A percentile compares a stretch with the other conserved stretches of the same genome.
phyloP scores from a whole-genome alignment of 495 filamentous ascomycete genomes.

The Clavariopsis aquatica region DNA sequence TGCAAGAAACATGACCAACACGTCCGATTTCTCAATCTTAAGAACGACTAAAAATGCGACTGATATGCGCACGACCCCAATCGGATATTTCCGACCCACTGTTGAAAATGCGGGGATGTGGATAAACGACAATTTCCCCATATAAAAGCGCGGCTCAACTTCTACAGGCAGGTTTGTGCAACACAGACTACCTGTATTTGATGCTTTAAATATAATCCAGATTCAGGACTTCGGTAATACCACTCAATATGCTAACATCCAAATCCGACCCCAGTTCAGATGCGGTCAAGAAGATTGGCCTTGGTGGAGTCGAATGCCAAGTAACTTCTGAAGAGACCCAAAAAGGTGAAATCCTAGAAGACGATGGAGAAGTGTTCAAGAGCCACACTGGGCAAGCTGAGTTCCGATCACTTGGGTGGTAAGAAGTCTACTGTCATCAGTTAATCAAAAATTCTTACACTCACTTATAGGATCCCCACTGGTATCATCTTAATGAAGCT shows the following conservation, averaged over 20 bases:
- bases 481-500: background rate
- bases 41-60: background rate
- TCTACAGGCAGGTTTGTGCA: background rate
- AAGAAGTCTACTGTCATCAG: background rate
- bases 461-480: background rate
- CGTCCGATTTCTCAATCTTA: background rate
- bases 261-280: background rate
- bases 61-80: background rate
- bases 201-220: too few species aligned
- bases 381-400: background rate
- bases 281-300: background rate
- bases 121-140: background rate
- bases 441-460: background rate
- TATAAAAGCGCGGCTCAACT: background rate
- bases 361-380: background rate
- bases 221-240: background rate
- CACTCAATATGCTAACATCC: background rate
- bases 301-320: background rate
- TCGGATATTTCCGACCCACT: background rate
- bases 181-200: background rate
- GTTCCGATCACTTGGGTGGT: background rate
- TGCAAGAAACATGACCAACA: background rate
- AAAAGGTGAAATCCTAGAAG: background rate
- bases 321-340: background rate
- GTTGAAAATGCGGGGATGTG: background rate